Base-by-base conservation (phyloP, 805 yeast species). In the Cyberlindnera maritima region DNA sequence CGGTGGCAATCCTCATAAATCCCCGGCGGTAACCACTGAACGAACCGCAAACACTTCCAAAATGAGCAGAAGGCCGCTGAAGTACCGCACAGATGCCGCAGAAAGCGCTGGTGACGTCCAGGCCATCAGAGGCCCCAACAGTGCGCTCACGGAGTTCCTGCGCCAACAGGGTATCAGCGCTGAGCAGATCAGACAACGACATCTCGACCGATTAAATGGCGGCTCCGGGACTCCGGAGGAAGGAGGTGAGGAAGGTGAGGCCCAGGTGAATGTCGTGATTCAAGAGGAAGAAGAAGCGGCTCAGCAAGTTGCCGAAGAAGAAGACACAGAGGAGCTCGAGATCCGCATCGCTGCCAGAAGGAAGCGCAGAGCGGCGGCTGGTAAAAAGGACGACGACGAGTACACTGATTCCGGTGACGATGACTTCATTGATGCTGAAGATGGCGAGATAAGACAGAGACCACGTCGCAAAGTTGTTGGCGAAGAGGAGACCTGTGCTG, bases 151-250 rank as follows among this genome's bases (percentile, higher is more conserved):
- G 0, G 94, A 87, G 65, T 91, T 91, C 59, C 73, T 91, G 50
- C 73, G 90, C 41, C 88, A 85, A 47, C 96, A 90, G 65, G 97
- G 97, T 31, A 91, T 91, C 67, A 85, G 72, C 59, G 89, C 96
- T 1, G 89, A 82, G 47, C 81, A 80, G 36, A 89, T 89, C 61
- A 74, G 90, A 59, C 68, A 69, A 41, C 61, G 74, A 48, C 74
- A 70, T 63, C 49, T 63, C 49, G 66, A 64, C 43, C 64, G 66
- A 28, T 63, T 63, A 13, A 58, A 34, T 11, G 52, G 49, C 3
- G 54, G 29, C 18, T 47, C 45, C 31, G 53, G 39, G 25, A 21
- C 25, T 6, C 25, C 31, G 5, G 59, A 41, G 3, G 60, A 55
- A 36, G 36, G 20, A 41, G 36, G 39, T 36, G 53, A 61, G 64